Conservation (phyloP, 805 yeast species). For the Millerago galiae region DNA sequence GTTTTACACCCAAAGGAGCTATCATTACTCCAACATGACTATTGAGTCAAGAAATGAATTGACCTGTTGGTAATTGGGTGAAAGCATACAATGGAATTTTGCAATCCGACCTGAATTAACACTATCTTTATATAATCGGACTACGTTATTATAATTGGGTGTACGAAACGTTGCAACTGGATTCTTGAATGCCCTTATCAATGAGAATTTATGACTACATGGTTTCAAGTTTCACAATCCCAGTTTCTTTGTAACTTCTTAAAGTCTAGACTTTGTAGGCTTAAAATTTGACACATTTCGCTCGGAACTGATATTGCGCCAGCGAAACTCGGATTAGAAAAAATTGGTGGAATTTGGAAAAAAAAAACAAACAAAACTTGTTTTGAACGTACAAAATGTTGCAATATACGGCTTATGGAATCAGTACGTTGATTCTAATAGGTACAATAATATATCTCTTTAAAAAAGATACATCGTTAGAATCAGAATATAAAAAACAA, state of each 20-base stretch:
- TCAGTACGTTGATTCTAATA: conserved; percentile 11
- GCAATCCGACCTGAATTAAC: background rate
- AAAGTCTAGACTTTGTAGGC: background rate
- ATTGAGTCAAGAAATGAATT: too few species aligned
- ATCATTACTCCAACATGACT: too few species aligned
- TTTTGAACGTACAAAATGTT: too few species aligned
- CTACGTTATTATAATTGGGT: too few species aligned
- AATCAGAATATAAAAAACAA: conserved; percentile 1
- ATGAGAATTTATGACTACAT: too few species aligned
- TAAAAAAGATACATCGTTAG: conserved; percentile 1
- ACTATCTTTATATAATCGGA: too few species aligned
- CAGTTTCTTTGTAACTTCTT: too few species aligned
- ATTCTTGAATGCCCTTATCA: too few species aligned
- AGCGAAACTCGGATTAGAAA: background rate
- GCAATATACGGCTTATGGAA: conserved; percentile 8
- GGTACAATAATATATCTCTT: conserved; percentile 7
- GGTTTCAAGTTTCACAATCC: too few species aligned
- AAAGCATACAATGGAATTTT: background rate
- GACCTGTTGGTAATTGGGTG: too few species aligned
- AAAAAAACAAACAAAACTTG: background rate
- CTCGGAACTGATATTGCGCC: background rate
- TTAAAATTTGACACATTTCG: background rate
- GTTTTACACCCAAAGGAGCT: too few species aligned
- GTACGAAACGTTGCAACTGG: too few species aligned
- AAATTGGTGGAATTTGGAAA: background rate